Percentiles rank a stretch among this genome's conserved stretches.
Conservation (phyloP, 225 moss, liverwort and hornwort species). For the Straminergon stramineum region DNA sequence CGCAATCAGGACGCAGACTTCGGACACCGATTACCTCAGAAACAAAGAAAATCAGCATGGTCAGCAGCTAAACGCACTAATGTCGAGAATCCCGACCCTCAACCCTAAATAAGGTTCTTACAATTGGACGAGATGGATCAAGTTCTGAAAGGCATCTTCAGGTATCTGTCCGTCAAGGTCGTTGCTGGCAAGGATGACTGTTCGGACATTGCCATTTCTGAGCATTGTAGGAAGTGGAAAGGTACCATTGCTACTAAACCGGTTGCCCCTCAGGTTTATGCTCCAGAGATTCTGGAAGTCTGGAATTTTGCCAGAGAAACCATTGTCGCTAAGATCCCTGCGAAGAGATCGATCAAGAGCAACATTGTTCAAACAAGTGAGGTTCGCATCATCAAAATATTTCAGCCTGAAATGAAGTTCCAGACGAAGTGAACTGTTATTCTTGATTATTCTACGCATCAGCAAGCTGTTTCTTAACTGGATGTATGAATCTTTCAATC, state of each 20-base stretch:
- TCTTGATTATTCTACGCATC: background rate
- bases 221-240: background rate
- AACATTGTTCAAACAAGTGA: background rate
- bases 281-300: background rate
- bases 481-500: background rate
- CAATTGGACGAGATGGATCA: background rate
- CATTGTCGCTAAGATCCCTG: slow-evolving; percentile 9
- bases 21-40: background rate
- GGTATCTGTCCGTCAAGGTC: background rate
- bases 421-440: background rate
- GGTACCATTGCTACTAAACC: background rate
- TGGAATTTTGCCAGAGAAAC: background rate
- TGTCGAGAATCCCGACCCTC: background rate
- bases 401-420: background rate
- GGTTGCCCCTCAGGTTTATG: background rate
- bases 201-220: background rate
- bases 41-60: background rate
- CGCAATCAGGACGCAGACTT: background rate
- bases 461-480: background rate
- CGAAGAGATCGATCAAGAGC: background rate
- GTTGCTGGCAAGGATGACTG: background rate
- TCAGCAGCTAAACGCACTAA: background rate
- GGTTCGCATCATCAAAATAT: background rate
- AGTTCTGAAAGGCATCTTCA: background rate
- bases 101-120: background rate